These are phyloP conservation scores for Russula emetica DNA, from an alignment of 768 basidiomycete species.

Conservation along the genomic window DNA sequence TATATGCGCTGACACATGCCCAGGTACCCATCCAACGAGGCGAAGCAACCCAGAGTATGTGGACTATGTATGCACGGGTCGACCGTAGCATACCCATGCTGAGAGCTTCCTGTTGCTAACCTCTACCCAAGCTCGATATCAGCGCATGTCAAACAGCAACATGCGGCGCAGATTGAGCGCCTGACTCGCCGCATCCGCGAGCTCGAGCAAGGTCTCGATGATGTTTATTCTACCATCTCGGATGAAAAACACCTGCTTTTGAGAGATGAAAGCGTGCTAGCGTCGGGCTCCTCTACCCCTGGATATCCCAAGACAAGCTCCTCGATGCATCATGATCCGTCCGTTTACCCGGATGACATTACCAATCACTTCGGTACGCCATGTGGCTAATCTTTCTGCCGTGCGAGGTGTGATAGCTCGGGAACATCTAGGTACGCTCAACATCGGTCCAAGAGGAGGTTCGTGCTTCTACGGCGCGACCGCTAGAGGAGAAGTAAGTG, in stretches of 20 bases:
- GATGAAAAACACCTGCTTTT: constrained; percentile 23
- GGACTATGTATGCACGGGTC: not conserved
- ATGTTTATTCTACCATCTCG: constrained; percentile 25
- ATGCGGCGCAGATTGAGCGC: constrained; percentile 21
- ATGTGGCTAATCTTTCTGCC: not conserved
- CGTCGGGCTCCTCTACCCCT: not conserved
- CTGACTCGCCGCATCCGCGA: constrained; percentile 24
- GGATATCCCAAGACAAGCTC: not conserved
- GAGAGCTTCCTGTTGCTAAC: not conserved
- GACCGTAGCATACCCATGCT: not conserved
- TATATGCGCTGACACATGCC: constrained; percentile 8
- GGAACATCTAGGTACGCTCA: constrained; percentile 47
- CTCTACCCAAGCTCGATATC: constrained; percentile 45
- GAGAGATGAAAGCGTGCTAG: not conserved
- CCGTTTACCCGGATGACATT: constrained; percentile 35
- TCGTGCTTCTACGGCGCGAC: constrained; percentile 59
- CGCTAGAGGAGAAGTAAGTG: constrained; percentile 60
- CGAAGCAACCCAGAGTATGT: constrained; percentile 51
- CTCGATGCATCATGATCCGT: not conserved
- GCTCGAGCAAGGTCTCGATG: constrained; percentile 22
- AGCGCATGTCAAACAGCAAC: constrained; percentile 63
- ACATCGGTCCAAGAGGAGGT: constrained; percentile 51
- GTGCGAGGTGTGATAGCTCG: not conserved
- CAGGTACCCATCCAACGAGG: constrained; percentile 53
- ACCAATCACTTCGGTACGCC: constrained; percentile 48